Base-by-base conservation (phyloP, 305 asterid genomes). In the Andrographis paniculata region DNA sequence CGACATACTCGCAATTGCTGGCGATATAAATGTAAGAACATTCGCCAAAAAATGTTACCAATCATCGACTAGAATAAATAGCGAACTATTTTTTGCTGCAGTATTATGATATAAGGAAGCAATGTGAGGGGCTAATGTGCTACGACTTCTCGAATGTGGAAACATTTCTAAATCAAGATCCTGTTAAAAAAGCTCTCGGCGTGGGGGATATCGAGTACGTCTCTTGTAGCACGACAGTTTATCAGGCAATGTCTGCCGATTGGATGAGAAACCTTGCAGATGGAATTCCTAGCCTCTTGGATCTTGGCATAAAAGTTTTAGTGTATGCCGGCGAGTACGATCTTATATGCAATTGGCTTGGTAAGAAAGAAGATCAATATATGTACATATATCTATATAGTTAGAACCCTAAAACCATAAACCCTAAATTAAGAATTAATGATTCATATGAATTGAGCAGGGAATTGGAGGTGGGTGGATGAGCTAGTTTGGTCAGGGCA, bases 251-350 rank as follows among this genome's bases (percentile, higher is more conserved):
- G 88, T 17, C 41, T 0, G 2, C 14, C 17, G 82, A 82, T 12
- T 55, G 52, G 66, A 67, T 79, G 71, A 74, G 45, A 56, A 72
- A 72, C 64, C 70, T 40, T 19, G 81, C 61, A 45, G 57, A 35
- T 3, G 75, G 61, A 13, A 40, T 76, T 69, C 89, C 93, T 16
- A 42, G 55, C 19, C 66, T 82, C 5, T 54, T 78, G 14, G 69
- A 71, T n/a, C 80, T 73, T 54, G 83, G 76, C 28, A 56, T 82
- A 62, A 76, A 65, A 62, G 21, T 76, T 28, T 65, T 79, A 1
- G 15, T 82, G n/a, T 77, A 79, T 24, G 91, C 78, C 0, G 88
- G 81, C 28, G 94, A 82, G 27, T 79, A 64, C 33, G 94, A 82
- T 49, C 76, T 79, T 41, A 50, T 74, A 11, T 76, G 84, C 79